Conservation (phyloP, 768 basidiomycete genomes). For the Collybiopsis confluens region DNA sequence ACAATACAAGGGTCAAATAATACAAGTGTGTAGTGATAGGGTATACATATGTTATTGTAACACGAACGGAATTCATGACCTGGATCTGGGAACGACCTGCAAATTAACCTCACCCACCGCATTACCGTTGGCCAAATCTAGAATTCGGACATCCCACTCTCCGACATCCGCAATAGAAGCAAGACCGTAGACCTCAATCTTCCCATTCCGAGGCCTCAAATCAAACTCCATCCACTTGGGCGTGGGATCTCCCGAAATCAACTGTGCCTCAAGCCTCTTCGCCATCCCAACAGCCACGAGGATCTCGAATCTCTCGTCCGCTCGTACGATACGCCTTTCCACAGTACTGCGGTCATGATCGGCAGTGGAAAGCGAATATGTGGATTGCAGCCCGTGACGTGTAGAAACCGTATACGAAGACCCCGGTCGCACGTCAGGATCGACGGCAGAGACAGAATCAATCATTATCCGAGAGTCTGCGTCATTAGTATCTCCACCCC, state of each 20-base stretch:
- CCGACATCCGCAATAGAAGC: constrained; percentile 49
- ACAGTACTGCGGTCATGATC: constrained; percentile 36
- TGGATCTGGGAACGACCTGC: constrained; percentile 3
- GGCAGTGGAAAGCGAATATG: constrained; percentile 62
- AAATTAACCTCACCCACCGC: neutral
- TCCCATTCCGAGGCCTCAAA: constrained; percentile 41
- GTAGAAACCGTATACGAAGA: constrained; percentile 33
- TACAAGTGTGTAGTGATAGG: neutral
- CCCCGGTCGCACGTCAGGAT: constrained; percentile 13
- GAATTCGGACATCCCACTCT: constrained; percentile 20
- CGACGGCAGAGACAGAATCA: constrained; percentile 1
- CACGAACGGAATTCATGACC: neutral
- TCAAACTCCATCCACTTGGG: constrained; percentile 57
- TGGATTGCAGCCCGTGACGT: constrained; percentile 34
- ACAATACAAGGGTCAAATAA: neutral
- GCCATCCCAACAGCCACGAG: constrained; percentile 11
- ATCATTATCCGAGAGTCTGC: neutral
- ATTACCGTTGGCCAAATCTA: neutral
- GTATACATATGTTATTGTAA: too few relatives aligned
- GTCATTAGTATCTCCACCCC: constrained; percentile 46
- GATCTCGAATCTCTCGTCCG: constrained; percentile 58
- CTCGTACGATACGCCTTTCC: constrained; percentile 44
- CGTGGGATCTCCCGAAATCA: constrained; percentile 47
- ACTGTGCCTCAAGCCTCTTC: constrained; percentile 41
- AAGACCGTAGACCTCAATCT: constrained; percentile 54